These are phyloP conservation scores for Fusarium palustre DNA, from an alignment of 2,329 filamentous ascomycete species.

Conservation along the genomic window DNA sequence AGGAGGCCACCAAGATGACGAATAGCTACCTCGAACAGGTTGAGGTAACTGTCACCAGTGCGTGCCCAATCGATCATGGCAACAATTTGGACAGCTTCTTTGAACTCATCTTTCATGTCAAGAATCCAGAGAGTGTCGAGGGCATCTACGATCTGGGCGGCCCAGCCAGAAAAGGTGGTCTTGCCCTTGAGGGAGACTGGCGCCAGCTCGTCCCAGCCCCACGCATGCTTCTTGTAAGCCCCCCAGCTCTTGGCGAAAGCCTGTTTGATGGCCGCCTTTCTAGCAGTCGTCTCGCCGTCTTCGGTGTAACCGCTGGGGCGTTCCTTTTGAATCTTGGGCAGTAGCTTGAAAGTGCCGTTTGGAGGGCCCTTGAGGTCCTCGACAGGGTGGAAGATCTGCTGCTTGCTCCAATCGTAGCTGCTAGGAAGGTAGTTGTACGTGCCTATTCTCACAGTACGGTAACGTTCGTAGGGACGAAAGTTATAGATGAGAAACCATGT, in stretches of 20 bases:
- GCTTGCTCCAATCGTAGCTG: constrained; percentile 55
- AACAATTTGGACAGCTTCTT: constrained; percentile 60
- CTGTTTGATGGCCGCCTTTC: constrained; percentile 54
- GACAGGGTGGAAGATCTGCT: constrained; percentile 50
- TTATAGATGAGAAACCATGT: constrained; percentile 47
- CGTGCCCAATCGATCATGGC: constrained; percentile 67
- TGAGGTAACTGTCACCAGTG: constrained; percentile 60
- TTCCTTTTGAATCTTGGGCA: constrained; percentile 59
- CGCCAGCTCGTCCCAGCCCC: constrained; percentile 67
- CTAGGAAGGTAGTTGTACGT: constrained; percentile 51
- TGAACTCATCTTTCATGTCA: constrained; percentile 67
- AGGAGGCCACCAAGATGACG: constrained; percentile 65
- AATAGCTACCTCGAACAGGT: constrained; percentile 73
- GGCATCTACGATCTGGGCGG: constrained; percentile 69
- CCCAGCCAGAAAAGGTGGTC: constrained; percentile 66
- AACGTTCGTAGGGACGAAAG: constrained; percentile 41
- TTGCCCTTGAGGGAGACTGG: constrained; percentile 61
- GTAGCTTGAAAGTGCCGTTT: constrained; percentile 48
- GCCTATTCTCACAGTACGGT: constrained; percentile 37
- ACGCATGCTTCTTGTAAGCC: constrained; percentile 66
- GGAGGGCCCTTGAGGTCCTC: constrained; percentile 52
- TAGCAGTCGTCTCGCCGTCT: constrained; percentile 49
- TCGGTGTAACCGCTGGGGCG: constrained; percentile 57
- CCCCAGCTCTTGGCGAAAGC: constrained; percentile 62
- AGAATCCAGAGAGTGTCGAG: constrained; percentile 71